These are phyloP conservation scores for Ophiorrhiza pumila DNA, from an alignment of 257 asterid genomes.

Conservation along the genomic window DNA sequence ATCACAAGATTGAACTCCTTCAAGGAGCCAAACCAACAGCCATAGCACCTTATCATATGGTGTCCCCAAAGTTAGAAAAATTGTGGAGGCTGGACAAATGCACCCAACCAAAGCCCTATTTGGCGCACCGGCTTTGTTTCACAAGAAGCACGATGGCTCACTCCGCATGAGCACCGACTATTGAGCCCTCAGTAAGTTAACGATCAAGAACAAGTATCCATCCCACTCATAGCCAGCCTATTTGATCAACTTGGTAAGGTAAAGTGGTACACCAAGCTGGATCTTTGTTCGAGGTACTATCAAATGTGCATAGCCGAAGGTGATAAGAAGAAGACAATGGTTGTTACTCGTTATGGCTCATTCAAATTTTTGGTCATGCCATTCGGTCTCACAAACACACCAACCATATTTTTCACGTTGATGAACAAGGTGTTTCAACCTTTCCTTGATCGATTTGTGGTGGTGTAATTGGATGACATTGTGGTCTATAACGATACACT, in stretches of 20 bases:
- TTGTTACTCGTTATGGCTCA: too few species aligned
- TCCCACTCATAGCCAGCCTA: not conserved
- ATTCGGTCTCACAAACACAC: too few species aligned
- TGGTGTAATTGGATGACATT: too few species aligned
- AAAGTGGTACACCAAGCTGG: not conserved
- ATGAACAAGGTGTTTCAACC: not conserved
- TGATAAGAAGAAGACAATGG: slow-evolving; percentile 6
- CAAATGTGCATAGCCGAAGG: not conserved
- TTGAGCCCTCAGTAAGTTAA: not conserved
- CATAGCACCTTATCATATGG: not conserved
- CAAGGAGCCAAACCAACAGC: not conserved
- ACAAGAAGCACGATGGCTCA: not conserved
- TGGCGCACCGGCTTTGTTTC: not conserved
- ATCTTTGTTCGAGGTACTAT: not conserved
- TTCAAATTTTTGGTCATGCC: too few species aligned
- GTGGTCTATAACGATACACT: too few species aligned
- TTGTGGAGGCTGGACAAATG: not conserved
- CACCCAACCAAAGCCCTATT: not conserved
- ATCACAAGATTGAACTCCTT: slow-evolving; percentile 1
- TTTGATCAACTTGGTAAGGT: not conserved
- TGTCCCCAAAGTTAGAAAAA: not conserved
- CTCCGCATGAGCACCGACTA: slow-evolving; percentile 5
- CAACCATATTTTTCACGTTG: too few species aligned
- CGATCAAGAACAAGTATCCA: too few species aligned
- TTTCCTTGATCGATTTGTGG: too few species aligned